Conservation (phyloP, 2,329 filamentous ascomycete species). For the Talaromyces pinophilus region DNA sequence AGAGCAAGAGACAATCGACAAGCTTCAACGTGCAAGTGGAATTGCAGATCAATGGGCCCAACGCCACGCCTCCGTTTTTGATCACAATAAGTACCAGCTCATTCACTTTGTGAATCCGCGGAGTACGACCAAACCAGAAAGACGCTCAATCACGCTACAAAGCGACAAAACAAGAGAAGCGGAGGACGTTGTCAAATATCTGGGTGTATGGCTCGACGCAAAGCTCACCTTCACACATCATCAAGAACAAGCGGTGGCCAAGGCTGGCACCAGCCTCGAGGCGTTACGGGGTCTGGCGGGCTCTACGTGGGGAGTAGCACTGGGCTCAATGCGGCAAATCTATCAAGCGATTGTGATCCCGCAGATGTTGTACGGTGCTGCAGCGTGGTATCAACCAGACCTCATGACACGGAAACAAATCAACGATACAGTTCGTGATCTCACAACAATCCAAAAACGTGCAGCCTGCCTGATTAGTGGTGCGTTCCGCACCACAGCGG, state of each 20-base stretch:
- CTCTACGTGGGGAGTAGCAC: neutral
- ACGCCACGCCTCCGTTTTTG: neutral
- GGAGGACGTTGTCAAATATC: neutral
- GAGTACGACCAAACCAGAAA: neutral
- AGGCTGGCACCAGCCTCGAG: neutral
- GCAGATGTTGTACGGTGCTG: neutral
- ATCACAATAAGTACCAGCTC: neutral
- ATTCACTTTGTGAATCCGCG: conserved; percentile 7
- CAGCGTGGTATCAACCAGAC: neutral
- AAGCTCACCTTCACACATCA: neutral
- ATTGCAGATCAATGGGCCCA: neutral
- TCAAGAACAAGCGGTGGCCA: neutral
- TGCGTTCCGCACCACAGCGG: neutral
- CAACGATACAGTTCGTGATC: neutral
- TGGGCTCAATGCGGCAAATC: neutral
- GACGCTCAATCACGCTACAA: neutral
- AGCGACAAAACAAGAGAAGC: too few species aligned
- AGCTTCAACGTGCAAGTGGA: neutral
- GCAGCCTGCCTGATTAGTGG: neutral
- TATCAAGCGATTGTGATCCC: conserved; percentile 8
- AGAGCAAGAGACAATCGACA: neutral
- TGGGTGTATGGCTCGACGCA: neutral
- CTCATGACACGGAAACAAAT: neutral
- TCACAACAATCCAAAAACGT: neutral
- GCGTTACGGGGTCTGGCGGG: conserved; percentile 3